These are phyloP conservation scores for Hevea brasiliensis DNA, from an alignment of 345 rosid genomes.

Conservation along the genomic window DNA sequence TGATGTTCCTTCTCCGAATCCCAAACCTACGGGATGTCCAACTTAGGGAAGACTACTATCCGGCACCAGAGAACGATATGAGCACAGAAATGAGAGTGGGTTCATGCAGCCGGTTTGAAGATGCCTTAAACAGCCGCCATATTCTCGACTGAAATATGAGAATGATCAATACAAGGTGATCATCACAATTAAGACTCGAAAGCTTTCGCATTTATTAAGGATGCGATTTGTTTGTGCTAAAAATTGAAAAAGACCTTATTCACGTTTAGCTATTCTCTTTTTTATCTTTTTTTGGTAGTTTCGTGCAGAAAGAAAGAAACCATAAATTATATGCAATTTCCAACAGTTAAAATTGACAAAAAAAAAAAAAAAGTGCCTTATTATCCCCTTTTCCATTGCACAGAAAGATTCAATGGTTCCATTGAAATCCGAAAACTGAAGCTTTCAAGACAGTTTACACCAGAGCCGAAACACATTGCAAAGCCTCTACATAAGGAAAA, in stretches of 20 bases:
- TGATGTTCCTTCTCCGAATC: conserved; percentile 61
- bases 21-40: conserved; percentile 76
- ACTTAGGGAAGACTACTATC: conserved; percentile 86
- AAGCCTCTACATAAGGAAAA: conserved; percentile 49
- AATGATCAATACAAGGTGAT: background rate
- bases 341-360: background rate
- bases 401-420: conserved; percentile 5
- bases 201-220: background rate
- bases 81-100: conserved; percentile 87
- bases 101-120: conserved; percentile 85
- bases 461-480: conserved; percentile 39
- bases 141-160: conserved; percentile 43
- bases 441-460: conserved; percentile 28
- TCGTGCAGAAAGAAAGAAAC: background rate
- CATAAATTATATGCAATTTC: background rate
- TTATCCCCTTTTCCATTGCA: background rate
- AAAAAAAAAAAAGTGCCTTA: background rate
- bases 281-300: too few relatives aligned
- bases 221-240: background rate
- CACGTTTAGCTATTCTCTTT: too few relatives aligned
- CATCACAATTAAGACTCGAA: too few relatives aligned
- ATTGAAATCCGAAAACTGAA: conserved; percentile 17
- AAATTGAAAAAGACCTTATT: background rate
- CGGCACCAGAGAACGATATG: conserved; percentile 90
- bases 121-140: conserved; percentile 56